A percentile compares a stretch with the other conserved stretches of the same genome.
These are phyloP conservation scores for Colletotrichum caudatum DNA, from an alignment of 2,329 filamentous ascomycete genomes.

Conservation along the genomic window DNA sequence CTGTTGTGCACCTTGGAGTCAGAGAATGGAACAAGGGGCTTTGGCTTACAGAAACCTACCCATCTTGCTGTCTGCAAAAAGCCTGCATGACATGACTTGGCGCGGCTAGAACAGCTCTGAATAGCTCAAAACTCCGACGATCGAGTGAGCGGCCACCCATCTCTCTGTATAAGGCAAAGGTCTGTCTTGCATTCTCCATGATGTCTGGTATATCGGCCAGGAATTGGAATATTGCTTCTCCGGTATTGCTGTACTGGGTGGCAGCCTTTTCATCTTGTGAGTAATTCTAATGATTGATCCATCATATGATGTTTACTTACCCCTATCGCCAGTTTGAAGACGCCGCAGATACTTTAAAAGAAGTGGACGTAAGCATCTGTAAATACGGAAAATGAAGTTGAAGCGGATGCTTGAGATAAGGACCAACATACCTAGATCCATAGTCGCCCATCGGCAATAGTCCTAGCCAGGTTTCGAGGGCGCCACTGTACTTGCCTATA, in stretches of 20 bases:
- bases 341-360: not conserved
- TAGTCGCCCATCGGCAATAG: not conserved
- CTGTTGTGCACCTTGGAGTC: not conserved
- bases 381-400: not conserved
- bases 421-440: not conserved
- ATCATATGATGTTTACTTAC: not conserved
- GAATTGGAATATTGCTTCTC: not conserved
- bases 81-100: not conserved
- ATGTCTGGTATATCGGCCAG: not conserved
- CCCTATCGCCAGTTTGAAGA: not conserved
- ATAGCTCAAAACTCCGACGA: not conserved
- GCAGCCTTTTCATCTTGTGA: not conserved
- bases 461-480: not conserved
- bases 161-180: not conserved
- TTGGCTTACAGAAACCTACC: not conserved
- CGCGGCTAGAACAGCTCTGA: not conserved
- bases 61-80: not conserved
- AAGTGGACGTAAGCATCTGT: fast-evolving
- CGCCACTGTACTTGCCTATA: not conserved
- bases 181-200: not conserved
- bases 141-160: not conserved
- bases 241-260: not conserved
- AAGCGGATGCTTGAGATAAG: not conserved
- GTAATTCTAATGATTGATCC: not conserved
- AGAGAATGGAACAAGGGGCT: too few species aligned